Base-by-base conservation (phyloP, 2,329 filamentous ascomycete species). In the Zymoseptoria tritici region DNA sequence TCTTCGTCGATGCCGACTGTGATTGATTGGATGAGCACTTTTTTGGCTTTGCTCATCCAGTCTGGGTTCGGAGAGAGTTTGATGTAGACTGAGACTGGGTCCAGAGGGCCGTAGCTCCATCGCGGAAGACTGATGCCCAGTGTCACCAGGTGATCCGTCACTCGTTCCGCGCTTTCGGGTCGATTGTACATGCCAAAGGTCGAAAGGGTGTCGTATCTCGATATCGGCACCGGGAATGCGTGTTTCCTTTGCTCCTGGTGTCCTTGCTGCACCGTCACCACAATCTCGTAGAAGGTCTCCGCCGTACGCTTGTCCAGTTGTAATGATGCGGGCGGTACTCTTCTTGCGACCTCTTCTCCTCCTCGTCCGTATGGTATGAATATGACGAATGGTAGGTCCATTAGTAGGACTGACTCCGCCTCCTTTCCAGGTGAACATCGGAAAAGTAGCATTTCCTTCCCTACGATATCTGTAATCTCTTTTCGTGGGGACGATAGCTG, bases 161-260 rank as follows among this genome's bases (percentile, higher is more conserved):
- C 90, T 61, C 87, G 85, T 69, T 95, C 88, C 58, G 91, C 90
- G 60, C 88, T 89, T 75, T 97, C 93, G 16, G 92, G 93, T 57
- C 91, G 88, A 77, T 97, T 97, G 80, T 97, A 99, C 94, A 97
- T 97, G 76, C 94, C 94, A 77, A 99, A 99, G 1, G 94, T 97
- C 50, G 92, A 97, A 54, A 99, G 80, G 1, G 93, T 99, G 75
- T 99, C 94, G 78, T 97, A 99, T 72, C 94, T 84, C 66, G 90
- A 86, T 67, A 99, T 85, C 1, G 93, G 93, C 49, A 97, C 89
- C 1, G 94, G 90, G 68, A 97, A 97, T 4, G 86, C 81, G 75
- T 95, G 94, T 76, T 95, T 95, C 76, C 90, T 91, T 76, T 97
- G 91, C 62, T 90, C 85, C 68, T 85, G 85, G 67, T 88, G 87